phyloP scores from a whole-genome alignment of 352 stramenopile species.

The Globisporangium alternatum region DNA sequence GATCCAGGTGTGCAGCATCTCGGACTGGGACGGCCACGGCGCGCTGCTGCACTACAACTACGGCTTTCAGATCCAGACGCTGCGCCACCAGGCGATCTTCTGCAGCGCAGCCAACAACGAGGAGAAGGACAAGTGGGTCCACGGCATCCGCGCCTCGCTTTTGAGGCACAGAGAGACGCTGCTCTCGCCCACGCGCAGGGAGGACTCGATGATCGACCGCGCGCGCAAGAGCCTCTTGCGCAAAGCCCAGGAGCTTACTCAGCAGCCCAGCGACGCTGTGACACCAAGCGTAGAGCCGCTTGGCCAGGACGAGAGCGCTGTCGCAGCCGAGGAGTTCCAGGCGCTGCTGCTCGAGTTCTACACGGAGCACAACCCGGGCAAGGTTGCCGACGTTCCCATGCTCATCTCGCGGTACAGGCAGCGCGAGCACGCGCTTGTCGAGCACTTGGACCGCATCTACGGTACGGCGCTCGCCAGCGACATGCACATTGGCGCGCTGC shows the following conservation, averaged over 20 bases:
- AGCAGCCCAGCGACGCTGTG: neutral
- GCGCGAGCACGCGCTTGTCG: conserved; percentile 49
- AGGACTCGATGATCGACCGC: conserved; percentile 28
- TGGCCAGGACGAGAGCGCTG: conserved; percentile 7
- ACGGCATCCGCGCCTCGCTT: conserved; percentile 52
- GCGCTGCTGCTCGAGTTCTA: conserved; percentile 52
- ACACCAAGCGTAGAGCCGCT: neutral
- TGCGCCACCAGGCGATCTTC: conserved; percentile 46
- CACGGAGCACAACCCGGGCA: conserved; percentile 52
- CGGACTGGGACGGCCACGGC: conserved; percentile 62
- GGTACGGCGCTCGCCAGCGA: conserved; percentile 41
- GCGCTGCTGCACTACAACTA: conserved; percentile 68
- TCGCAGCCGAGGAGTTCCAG: conserved; percentile 22
- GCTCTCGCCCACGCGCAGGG: conserved; percentile 21
- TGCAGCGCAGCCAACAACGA: conserved; percentile 60
- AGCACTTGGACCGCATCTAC: conserved; percentile 72
- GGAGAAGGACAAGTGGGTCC: conserved; percentile 67
- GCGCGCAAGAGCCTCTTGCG: conserved; percentile 15
- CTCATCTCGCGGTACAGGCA: conserved; percentile 43
- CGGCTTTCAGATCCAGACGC: conserved; percentile 66
- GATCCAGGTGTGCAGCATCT: conserved; percentile 39
- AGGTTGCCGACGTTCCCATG: conserved; percentile 58
- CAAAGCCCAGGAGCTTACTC: conserved; percentile 1
- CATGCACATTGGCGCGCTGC: conserved; percentile 24
- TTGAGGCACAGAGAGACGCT: conserved; percentile 34